Percentiles rank a stretch among this genome's conserved stretches.
Conservation (phyloP, 192 early-diverging fungal genomes). For the Martensiomyces pterosporus region DNA sequence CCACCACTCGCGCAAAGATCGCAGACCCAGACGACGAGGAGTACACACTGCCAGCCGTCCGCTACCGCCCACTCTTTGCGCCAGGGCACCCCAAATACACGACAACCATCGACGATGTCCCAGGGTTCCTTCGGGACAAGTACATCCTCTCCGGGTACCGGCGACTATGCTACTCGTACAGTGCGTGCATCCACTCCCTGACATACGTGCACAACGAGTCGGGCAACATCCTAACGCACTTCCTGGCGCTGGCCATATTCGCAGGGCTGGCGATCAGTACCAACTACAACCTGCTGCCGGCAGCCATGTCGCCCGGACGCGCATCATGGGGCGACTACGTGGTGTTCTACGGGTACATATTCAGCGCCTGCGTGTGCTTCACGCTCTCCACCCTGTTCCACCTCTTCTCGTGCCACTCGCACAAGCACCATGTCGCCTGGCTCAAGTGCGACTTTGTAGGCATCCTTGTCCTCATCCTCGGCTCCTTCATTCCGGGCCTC, state of each 20-base stretch:
- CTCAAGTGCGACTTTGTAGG: conserved; percentile 87
- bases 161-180: conserved; percentile 69
- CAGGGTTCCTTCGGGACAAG: conserved; percentile 71
- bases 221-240: conserved; percentile 87
- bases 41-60: conserved; percentile 12
- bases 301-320: conserved; percentile 37
- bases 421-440: conserved; percentile 47
- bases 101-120: conserved; percentile 54
- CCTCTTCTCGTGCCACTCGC: conserved; percentile 79
- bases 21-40: background rate
- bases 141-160: conserved; percentile 80
- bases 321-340: conserved; percentile 60
- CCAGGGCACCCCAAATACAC: conserved; percentile 46
- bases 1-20: no score
- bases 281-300: conserved; percentile 34
- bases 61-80: conserved; percentile 35
- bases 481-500: conserved; percentile 47
- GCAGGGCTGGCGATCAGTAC: conserved; percentile 50
- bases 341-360: conserved; percentile 72
- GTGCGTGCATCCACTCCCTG: conserved; percentile 66
- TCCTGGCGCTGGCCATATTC: conserved; percentile 68
- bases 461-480: conserved; percentile 77
- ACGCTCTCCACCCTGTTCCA: conserved; percentile 77
- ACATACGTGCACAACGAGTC: conserved; percentile 90
- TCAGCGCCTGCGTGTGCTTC: conserved; percentile 75